Evolutionary conservation across 2,329 filamentous ascomycete genomes (phyloP).

Genomic region (Aspergillus luchuensis): DNA sequence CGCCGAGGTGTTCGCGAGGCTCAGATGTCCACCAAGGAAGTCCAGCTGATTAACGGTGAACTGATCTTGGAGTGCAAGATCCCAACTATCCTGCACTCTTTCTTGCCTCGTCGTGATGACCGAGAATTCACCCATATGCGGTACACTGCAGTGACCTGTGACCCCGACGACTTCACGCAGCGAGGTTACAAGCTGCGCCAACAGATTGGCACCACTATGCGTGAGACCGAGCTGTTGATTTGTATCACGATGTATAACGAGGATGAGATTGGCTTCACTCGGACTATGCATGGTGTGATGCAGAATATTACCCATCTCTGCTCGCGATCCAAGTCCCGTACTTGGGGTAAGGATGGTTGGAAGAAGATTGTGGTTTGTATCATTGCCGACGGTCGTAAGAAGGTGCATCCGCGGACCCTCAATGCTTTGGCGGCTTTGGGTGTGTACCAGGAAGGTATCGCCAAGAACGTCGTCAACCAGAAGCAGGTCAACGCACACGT

Average conservation of each 20-base stretch:
- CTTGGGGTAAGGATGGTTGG: constrained; percentile 97
- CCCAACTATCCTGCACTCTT: constrained; percentile 95
- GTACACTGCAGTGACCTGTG: constrained; percentile 97
- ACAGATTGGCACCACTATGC: constrained; percentile 76
- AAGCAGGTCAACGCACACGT: constrained; percentile 94
- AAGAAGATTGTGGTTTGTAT: constrained; percentile 99
- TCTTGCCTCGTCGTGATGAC: constrained; percentile 88
- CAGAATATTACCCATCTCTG: constrained; percentile 98
- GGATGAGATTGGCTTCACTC: constrained; percentile 92
- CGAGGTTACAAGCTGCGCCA: constrained; percentile 91
- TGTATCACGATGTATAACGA: constrained; percentile 99
- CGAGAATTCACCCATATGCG: constrained; percentile 98
- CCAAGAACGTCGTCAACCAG: constrained; percentile 97
- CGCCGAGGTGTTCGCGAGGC: constrained; percentile 82
- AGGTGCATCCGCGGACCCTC: constrained; percentile 88
- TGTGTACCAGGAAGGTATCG: constrained; percentile 96
- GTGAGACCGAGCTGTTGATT: constrained; percentile 94
- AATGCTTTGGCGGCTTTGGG: constrained; percentile 96
- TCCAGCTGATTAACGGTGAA: constrained; percentile 95
- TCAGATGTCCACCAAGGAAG: constrained; percentile 90
- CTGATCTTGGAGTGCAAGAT: constrained; percentile 98
- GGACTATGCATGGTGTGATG: constrained; percentile 98
- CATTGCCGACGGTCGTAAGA: constrained; percentile 89
- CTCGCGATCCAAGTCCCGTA: constrained; percentile 84
- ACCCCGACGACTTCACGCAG: constrained; percentile 88